A percentile compares a stretch with the other conserved stretches of the same genome.
Conservation (phyloP, 495 filamentous ascomycete species). For the Tuber aestivum region DNA sequence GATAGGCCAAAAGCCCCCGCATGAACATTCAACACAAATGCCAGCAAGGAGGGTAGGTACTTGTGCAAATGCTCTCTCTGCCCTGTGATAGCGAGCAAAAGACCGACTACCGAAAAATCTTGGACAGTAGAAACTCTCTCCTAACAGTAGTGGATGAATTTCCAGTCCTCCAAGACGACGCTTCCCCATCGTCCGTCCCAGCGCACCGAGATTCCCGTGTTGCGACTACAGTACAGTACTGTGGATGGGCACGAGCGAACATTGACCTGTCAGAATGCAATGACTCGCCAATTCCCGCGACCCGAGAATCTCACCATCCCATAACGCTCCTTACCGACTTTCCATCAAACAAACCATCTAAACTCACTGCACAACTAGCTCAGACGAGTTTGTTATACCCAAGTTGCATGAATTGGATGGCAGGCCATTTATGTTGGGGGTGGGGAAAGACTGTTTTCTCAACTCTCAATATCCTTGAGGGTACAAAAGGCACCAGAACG, state of each 20-base stretch:
- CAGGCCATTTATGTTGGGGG: neutral
- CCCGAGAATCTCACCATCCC: no score
- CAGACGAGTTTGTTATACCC: neutral
- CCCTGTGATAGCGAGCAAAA: neutral
- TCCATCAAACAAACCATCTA: neutral
- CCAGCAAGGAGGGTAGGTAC: neutral
- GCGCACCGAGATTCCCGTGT: no score
- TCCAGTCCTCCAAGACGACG: neutral
- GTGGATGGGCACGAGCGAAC: no score
- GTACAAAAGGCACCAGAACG: neutral
- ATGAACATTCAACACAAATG: neutral
- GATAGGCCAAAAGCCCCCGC: neutral
- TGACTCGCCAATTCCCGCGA: no score
- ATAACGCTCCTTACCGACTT: no score
- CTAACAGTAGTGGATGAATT: neutral
- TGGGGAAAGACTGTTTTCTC: neutral
- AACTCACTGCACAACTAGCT: neutral
- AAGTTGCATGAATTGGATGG: neutral
- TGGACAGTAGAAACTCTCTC: neutral
- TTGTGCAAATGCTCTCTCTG: neutral
- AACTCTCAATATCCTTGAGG: neutral
- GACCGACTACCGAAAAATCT: neutral
- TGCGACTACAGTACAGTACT: no score
- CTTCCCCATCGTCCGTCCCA: no score
- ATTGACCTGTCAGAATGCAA: no score